phyloP scores from a whole-genome alignment of 2,329 filamentous ascomycete genomes.

The Podosphaera aphanis region DNA sequence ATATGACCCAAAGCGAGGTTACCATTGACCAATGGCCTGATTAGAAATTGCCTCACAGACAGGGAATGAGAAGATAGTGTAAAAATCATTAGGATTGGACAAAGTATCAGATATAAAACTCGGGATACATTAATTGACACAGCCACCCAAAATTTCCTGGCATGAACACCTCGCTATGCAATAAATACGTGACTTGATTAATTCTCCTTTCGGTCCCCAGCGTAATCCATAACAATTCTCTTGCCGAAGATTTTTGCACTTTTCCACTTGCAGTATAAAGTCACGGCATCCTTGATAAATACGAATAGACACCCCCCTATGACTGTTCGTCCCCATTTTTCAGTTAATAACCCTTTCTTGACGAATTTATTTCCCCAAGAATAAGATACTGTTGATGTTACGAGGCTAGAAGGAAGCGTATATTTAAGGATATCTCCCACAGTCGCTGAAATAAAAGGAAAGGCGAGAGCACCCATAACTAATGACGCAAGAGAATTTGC shows the following conservation, averaged over 20 bases:
- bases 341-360: constrained; percentile 35
- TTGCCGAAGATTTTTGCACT: constrained; percentile 31
- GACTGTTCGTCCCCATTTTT: constrained; percentile 72
- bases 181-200: too few relatives aligned
- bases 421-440: constrained; percentile 54
- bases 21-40: too few relatives aligned
- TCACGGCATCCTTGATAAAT: constrained; percentile 47
- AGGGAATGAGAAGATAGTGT: too few relatives aligned
- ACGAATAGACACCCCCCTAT: constrained; percentile 76
- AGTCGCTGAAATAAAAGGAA: constrained; percentile 57
- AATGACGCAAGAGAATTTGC: constrained; percentile 27
- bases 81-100: too few relatives aligned
- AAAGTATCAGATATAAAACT: too few relatives aligned
- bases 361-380: constrained; percentile 2
- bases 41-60: too few relatives aligned
- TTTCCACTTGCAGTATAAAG: constrained; percentile 39
- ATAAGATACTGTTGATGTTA: constrained; percentile 8
- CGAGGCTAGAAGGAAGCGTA: constrained; percentile 29
- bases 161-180: too few relatives aligned
- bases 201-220: constrained; percentile 2
- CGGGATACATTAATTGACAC: too few relatives aligned
- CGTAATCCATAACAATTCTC: constrained; percentile 22
- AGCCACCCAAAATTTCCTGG: too few relatives aligned
- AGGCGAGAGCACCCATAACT: constrained; percentile 47
- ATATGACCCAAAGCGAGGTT: too few relatives aligned